Evolutionary conservation across 768 basidiomycete species (phyloP), one percentile per base, ranked within the genome.

Genomic region (Xerocomus brunneocitrinus): DNA sequence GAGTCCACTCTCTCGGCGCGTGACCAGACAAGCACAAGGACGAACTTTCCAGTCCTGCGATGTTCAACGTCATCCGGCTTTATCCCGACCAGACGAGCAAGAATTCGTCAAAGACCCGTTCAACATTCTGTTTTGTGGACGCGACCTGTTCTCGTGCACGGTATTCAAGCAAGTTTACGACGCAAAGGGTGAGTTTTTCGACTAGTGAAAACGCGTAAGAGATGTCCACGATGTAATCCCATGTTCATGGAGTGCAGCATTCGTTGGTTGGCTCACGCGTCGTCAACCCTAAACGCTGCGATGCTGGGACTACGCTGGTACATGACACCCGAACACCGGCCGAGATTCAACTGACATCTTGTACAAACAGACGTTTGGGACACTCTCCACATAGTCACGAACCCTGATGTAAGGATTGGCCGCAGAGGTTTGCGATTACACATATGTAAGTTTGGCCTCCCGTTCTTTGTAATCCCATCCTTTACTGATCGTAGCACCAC

Each of bases 41-140:
- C 19, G 19, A 19, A 19, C 41, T 25, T 38, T 53, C 22, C 51
- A 19, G 16, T 44, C 28, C 35, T 50, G 8, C 2, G 13, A 31
- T 41, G 7, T 9, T 40, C 54, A 5, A 28, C 47, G n/a, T 31
- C 31, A 35, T 38, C 39, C 47, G 16, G 31, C 51, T n/a, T 19
- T 36, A 46, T 50, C 48, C 32, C 28, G 30, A 31, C 19, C 44
- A 19, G 22, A 40, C 42, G 30, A 5, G n/a, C 52, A 30, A 22
- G 24, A 49, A 8, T 27, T 46, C 19, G 47, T 45, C 42, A 59
- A 50, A 38, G 65, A 72, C 22, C 73, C 74, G 5, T 87, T 91
- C 65, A 79, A 83, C n/a, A 79, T 97, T 39, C 76, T 97, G 6
- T 95, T 91, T 68, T 81, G 91, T 65, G 94, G 94, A 47, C 87